Evolutionary conservation across 2,329 filamentous ascomycete genomes (phyloP).

Genomic region (Sphaerostilbella broomeana): DNA sequence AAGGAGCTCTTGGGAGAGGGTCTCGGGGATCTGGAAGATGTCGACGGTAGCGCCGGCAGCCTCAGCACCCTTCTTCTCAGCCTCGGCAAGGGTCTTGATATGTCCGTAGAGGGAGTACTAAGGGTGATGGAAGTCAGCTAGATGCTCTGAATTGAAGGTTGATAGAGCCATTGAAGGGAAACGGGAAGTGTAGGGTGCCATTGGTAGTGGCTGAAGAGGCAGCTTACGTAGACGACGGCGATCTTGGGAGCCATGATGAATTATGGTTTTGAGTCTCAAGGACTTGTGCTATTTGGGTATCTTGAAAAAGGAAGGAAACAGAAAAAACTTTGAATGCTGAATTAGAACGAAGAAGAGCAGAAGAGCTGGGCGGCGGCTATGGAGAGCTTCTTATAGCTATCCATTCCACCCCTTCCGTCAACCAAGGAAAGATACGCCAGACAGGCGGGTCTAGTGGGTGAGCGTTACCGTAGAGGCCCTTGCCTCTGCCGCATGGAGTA

Average conservation of each 20-base stretch:
- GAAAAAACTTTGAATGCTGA: slow-evolving; percentile 2
- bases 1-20: slow-evolving; percentile 76
- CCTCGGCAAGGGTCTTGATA: slow-evolving; percentile 74
- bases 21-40: slow-evolving; percentile 84
- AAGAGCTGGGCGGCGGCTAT: slow-evolving; percentile 6
- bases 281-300: slow-evolving; percentile 2
- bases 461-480: too few species aligned
- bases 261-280: slow-evolving; percentile 4
- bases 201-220: neutral
- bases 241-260: slow-evolving; percentile 79
- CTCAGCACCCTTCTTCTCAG: slow-evolving; percentile 85
- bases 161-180: neutral
- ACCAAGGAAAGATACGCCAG: too few species aligned
- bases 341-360: slow-evolving; percentile 1
- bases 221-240: slow-evolving; percentile 79
- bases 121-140: neutral
- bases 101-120: slow-evolving; percentile 96
- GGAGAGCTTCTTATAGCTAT: slow-evolving; percentile 22
- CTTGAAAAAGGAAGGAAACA: slow-evolving; percentile 7
- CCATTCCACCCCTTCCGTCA: too few species aligned
- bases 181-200: neutral
- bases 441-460: too few species aligned
- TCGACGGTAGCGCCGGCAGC: slow-evolving; percentile 76
- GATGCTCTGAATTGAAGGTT: neutral
- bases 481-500: too few species aligned